These are phyloP conservation scores for Lachnellula suecica DNA, from an alignment of 2,329 filamentous ascomycete genomes.

Conservation along the genomic window DNA sequence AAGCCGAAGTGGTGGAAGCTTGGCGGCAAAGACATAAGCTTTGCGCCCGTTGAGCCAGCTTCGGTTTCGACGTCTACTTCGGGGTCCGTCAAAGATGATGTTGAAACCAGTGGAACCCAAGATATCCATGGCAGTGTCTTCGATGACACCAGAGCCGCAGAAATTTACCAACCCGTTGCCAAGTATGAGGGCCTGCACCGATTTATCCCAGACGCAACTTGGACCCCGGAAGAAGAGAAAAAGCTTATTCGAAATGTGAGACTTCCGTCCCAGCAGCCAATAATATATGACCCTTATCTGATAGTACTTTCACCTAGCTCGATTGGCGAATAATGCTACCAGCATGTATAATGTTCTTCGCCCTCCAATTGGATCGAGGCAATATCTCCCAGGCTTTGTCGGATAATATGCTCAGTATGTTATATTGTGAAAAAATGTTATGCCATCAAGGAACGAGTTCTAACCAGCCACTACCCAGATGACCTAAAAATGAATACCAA, in stretches of 20 bases:
- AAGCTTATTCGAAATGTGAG: conserved; percentile 33
- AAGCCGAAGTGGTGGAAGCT: conserved; percentile 3
- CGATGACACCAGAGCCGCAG: conserved; percentile 7
- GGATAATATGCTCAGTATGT: conserved; percentile 58
- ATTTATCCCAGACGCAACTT: conserved; percentile 14
- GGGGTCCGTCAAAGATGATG: background rate
- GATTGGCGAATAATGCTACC: conserved; percentile 5
- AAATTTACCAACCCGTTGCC: conserved; percentile 5
- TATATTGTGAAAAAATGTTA: too few relatives aligned
- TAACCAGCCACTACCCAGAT: too few relatives aligned
- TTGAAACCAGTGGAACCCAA: background rate
- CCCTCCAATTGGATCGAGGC: conserved; percentile 57
- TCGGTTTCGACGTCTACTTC: background rate
- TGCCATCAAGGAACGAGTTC: too few relatives aligned
- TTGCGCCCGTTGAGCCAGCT: conserved; percentile 4
- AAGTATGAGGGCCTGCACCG: conserved; percentile 11
- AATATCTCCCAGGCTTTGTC: conserved; percentile 59
- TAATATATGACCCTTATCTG: conserved; percentile 35
- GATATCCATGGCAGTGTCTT: background rate
- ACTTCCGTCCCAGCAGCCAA: background rate
- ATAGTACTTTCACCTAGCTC: conserved; percentile 40
- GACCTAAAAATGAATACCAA: background rate
- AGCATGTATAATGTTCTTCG: conserved; percentile 60
- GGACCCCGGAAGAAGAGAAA: conserved; percentile 19
- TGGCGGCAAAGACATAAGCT: conserved; percentile 7